These are phyloP conservation scores for Hansenula sp. DNA, from an alignment of 1,139 yeast genomes.

Conservation along the genomic window DNA sequence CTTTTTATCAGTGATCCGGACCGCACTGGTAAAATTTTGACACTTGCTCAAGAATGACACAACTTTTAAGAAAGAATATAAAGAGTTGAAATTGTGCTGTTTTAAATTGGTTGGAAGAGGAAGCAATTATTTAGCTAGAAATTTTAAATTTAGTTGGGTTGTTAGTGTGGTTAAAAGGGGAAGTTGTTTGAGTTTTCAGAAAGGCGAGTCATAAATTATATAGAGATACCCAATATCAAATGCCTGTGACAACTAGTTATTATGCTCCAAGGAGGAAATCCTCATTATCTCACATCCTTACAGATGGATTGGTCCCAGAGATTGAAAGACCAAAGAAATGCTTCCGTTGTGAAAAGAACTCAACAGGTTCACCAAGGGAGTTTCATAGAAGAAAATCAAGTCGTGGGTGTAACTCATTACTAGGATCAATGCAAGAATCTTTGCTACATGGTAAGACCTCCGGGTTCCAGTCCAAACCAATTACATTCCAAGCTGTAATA, in stretches of 20 bases:
- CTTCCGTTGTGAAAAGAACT: background rate
- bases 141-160: no score
- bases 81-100: no score
- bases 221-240: background rate
- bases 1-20: no score
- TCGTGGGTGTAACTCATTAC: conserved; percentile 3
- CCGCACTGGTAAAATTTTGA: no score
- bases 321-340: background rate
- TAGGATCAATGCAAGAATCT: conserved; percentile 12
- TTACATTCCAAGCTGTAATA: conserved; percentile 6
- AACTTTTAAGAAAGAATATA: no score
- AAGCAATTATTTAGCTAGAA: no score
- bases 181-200: no score
- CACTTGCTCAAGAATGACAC: no score
- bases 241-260: background rate
- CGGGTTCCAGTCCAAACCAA: conserved; percentile 9
- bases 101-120: no score
- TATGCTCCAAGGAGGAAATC: conserved; percentile 10
- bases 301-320: background rate
- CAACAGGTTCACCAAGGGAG: background rate
- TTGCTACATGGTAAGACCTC: conserved; percentile 12
- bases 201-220: no score
- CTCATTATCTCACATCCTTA: conserved; percentile 5
- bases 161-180: no score
- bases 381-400: background rate